A percentile compares a stretch with the other conserved stretches of the same genome.
phyloP scores from a whole-genome alignment of 2,329 filamentous ascomycete species.

The Paraphaeosphaeria minitans region DNA sequence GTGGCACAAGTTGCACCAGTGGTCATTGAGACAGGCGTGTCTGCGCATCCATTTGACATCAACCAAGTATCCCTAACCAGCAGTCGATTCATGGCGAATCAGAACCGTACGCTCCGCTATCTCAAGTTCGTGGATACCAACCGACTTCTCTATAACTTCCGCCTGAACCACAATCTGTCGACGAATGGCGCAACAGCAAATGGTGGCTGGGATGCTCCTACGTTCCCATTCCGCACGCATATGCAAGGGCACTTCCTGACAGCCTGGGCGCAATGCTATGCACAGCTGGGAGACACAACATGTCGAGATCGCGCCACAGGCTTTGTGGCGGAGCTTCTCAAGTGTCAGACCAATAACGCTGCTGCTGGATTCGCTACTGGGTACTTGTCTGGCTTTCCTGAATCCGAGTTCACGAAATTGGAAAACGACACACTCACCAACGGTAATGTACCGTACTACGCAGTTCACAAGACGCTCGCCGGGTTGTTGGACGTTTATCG shows the following conservation, averaged over 20 bases:
- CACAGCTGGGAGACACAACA: constrained; percentile 48
- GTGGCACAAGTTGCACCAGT: constrained; percentile 12
- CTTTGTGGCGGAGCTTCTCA: constrained; percentile 55
- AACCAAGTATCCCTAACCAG: constrained; percentile 48
- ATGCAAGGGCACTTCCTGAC: constrained; percentile 59
- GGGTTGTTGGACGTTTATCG: constrained; percentile 59
- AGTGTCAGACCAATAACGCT: constrained; percentile 58
- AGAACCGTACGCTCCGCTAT: constrained; percentile 55
- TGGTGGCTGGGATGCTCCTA: constrained; percentile 60
- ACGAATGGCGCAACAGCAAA: constrained; percentile 54
- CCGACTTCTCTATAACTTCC: constrained; percentile 57
- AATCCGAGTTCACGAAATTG: constrained; percentile 55
- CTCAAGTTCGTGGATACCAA: constrained; percentile 54
- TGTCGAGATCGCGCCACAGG: constrained; percentile 55
- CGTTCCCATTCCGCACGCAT: constrained; percentile 60
- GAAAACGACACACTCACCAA: constrained; percentile 53
- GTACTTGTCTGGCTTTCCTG: constrained; percentile 59
- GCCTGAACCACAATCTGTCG: constrained; percentile 53
- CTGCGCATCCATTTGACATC: constrained; percentile 49
- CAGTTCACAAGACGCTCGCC: constrained; percentile 60
- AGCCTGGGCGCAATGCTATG: constrained; percentile 58
- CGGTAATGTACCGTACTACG: constrained; percentile 61
- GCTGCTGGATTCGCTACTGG: constrained; percentile 52
- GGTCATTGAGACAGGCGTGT: constrained; percentile 39
- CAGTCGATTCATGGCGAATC: constrained; percentile 52